These are phyloP conservation scores for Monilinia polystroma DNA, from an alignment of 2,329 filamentous ascomycete genomes.

Conservation along the genomic window DNA sequence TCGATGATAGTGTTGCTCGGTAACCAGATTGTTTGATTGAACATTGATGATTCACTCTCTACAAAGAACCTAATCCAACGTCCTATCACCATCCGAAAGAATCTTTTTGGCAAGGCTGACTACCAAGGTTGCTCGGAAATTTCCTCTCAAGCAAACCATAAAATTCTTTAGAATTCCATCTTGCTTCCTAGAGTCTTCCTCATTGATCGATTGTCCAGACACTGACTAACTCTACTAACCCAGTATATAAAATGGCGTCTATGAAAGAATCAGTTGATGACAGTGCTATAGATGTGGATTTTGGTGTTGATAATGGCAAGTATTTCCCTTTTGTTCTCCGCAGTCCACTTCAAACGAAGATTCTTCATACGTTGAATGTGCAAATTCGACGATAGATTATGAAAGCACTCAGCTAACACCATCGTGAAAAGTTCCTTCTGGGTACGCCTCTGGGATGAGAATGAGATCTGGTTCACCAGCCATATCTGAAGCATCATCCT, in stretches of 20 bases:
- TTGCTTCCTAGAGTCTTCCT: not conserved
- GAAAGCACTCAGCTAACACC: not conserved
- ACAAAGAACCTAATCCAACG: not conserved
- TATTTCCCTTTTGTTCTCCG: not conserved
- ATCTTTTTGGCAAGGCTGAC: not conserved
- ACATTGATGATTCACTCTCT: not conserved
- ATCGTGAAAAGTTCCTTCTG: not conserved
- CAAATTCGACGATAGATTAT: not conserved
- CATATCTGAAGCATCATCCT: conserved; percentile 6
- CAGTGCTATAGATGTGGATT: not conserved
- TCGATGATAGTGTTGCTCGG: not conserved
- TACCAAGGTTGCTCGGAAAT: not conserved
- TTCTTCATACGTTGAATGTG: not conserved
- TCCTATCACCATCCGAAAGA: not conserved
- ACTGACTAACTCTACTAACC: not conserved
- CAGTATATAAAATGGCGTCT: not conserved
- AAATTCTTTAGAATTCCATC: not conserved
- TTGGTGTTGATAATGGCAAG: not conserved
- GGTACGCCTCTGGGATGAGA: not conserved
- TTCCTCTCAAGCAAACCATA: not conserved
- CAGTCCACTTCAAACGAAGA: too few species aligned
- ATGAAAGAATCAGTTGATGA: not conserved
- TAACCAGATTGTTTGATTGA: not conserved
- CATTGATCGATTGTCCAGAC: not conserved
- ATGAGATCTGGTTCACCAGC: not conserved